phyloP scores from a whole-genome alignment of 140 eudicot genomes.

The Bidens hawaiensis region DNA sequence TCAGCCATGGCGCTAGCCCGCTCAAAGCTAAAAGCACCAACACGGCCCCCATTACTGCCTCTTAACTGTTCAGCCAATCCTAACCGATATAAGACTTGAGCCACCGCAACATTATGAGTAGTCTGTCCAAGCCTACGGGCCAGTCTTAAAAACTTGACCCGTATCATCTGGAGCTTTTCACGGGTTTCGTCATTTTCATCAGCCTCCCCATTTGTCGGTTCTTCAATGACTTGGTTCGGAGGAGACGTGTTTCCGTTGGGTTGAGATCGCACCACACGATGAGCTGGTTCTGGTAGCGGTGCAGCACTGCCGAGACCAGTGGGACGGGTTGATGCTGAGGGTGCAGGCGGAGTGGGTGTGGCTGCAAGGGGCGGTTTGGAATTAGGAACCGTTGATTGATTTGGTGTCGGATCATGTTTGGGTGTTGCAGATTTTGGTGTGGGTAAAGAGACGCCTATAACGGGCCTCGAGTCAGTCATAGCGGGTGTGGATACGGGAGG shows the following conservation, averaged over 20 bases:
- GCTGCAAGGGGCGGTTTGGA: conserved; percentile 27
- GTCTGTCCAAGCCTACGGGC: conserved; percentile 98
- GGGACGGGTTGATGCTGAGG: conserved; percentile 55
- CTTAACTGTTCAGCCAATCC: conserved; percentile 97
- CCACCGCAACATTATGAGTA: conserved; percentile 97
- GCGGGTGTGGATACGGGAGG: conserved; percentile 16
- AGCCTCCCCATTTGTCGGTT: conserved; percentile 57
- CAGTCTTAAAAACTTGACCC: conserved; percentile 90
- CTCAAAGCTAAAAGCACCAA: conserved; percentile 86
- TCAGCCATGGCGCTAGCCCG: conserved; percentile 99
- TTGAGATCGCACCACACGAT: conserved; percentile 61
- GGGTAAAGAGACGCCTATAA: conserved; percentile 22
- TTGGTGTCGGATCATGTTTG: conserved; percentile 5
- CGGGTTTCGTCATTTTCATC: conserved; percentile 95
- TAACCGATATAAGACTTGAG: conserved; percentile 87
- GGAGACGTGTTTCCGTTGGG: conserved; percentile 50
- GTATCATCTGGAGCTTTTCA: conserved; percentile 95
- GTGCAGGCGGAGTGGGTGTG: conserved; percentile 13
- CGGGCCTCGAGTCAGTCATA: conserved; percentile 22
- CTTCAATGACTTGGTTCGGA: conserved; percentile 62
- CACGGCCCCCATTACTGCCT: conserved; percentile 90
- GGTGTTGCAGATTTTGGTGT: conserved; percentile 16
- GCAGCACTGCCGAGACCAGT: conserved; percentile 93
- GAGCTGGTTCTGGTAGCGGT: conserved; percentile 75
- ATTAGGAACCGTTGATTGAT: conserved; percentile 28